These are phyloP conservation scores for Rhexocercosporidium sp. DNA, from an alignment of 2,329 filamentous ascomycete genomes.

Conservation along the genomic window DNA sequence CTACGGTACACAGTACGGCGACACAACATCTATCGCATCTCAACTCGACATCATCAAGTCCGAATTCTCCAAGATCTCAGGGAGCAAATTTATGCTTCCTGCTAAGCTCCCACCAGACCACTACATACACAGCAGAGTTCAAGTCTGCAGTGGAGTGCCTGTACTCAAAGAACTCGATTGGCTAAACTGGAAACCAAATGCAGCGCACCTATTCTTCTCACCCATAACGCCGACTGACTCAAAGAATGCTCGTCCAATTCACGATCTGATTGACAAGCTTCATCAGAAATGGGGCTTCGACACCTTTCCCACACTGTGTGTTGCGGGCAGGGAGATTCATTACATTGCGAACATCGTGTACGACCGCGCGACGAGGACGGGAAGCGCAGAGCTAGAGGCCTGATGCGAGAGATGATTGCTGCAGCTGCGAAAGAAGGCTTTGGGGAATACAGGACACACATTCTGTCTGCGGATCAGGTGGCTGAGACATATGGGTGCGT, in stretches of 20 bases:
- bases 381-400: constrained; percentile 44
- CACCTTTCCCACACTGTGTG: constrained; percentile 55
- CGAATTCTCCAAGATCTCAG: constrained; percentile 39
- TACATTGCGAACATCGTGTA: constrained; percentile 61
- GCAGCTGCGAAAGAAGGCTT: constrained; percentile 48
- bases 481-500: constrained; percentile 49
- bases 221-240: constrained; percentile 44
- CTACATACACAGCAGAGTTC: constrained; percentile 39
- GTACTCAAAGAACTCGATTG: constrained; percentile 44
- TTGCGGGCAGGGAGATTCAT: constrained; percentile 59
- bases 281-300: constrained; percentile 54
- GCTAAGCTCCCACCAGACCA: constrained; percentile 40
- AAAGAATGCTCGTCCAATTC: constrained; percentile 50
- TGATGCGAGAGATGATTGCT: constrained; percentile 47
- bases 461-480: constrained; percentile 51
- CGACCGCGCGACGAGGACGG: constrained; percentile 50
- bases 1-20: constrained; percentile 41
- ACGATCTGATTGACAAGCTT: constrained; percentile 52
- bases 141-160: constrained; percentile 40
- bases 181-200: constrained; percentile 58
- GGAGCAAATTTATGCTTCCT: constrained; percentile 42
- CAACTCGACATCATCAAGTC: constrained; percentile 37
- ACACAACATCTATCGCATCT: constrained; percentile 33
- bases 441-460: constrained; percentile 53
- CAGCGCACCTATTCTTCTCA: constrained; percentile 55